Conservation (phyloP, 345 rosid genomes). For the Melaleuca alternifolia region DNA sequence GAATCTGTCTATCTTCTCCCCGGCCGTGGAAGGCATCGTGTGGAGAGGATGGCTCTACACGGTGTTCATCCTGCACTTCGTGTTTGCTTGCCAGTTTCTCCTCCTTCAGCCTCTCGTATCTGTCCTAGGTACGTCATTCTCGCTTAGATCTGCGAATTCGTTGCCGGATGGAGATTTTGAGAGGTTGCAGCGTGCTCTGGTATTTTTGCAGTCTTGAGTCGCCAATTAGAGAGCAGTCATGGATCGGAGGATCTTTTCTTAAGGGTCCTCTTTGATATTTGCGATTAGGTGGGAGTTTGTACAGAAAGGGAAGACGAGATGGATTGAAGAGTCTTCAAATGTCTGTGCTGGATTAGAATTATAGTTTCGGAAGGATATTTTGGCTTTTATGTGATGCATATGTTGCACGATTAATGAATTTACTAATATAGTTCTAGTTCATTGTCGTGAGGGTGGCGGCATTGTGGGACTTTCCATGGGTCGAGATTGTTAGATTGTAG, state of each 20-base stretch:
- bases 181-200: neutral
- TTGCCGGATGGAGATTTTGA: neutral
- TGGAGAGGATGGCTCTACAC: constrained; percentile 68
- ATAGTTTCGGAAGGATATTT: neutral
- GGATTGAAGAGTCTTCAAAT: neutral
- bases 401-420: neutral
- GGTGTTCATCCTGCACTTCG: constrained; percentile 58
- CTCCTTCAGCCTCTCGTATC: constrained; percentile 92
- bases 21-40: constrained; percentile 49
- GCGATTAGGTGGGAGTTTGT: neutral
- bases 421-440: neutral
- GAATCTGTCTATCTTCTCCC: constrained; percentile 11
- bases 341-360: neutral
- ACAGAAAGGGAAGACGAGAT: neutral
- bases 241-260: neutral
- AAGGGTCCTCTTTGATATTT: neutral
- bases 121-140: constrained; percentile 40
- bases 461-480: neutral
- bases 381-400: neutral
- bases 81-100: constrained; percentile 68
- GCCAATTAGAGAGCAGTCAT: neutral
- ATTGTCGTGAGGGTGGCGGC: neutral
- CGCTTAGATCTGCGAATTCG: neutral
- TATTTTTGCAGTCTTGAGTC: no score
- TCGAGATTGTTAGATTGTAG: neutral